Conservation (phyloP, 2,329 filamentous ascomycete genomes). For the Exophiala phaeomuriformis region DNA sequence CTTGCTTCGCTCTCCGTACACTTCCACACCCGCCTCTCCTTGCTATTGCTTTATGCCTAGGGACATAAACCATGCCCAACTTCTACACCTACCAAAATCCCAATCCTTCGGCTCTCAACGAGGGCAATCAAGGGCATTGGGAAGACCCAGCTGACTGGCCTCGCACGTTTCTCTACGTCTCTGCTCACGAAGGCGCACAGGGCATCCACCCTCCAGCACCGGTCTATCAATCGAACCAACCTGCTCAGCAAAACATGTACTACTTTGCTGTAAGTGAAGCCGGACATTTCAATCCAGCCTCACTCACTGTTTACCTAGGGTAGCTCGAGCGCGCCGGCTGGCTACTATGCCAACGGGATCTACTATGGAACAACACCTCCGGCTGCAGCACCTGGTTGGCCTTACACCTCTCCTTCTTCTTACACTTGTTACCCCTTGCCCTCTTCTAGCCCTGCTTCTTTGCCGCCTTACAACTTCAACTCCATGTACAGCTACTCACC, state of each 20-base stretch:
- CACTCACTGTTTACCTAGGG: conserved; percentile 18
- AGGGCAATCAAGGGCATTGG: conserved; percentile 12
- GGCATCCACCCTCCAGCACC: conserved; percentile 26
- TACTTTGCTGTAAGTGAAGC: conserved; percentile 18
- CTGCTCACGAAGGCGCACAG: conserved; percentile 23
- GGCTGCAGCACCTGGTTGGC: conserved; percentile 24
- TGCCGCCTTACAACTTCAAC: conserved; percentile 9
- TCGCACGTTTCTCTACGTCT: conserved; percentile 22
- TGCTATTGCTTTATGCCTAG: conserved; percentile 3
- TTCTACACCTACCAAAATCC: conserved; percentile 22
- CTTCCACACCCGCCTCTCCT: not conserved
- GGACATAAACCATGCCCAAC: conserved; percentile 13
- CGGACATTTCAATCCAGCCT: not conserved
- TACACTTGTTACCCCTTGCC: conserved; percentile 21
- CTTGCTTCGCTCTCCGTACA: not conserved
- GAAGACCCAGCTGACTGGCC: conserved; percentile 24
- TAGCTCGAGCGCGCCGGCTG: conserved; percentile 15
- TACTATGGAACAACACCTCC: conserved; percentile 18
- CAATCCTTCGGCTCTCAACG: conserved; percentile 19
- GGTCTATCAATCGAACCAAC: conserved; percentile 22
- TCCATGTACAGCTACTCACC: conserved; percentile 19
- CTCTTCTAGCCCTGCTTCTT: conserved; percentile 10
- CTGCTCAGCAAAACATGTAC: conserved; percentile 19
- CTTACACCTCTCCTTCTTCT: conserved; percentile 18
- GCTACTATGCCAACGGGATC: conserved; percentile 24